Evolutionary conservation across 2,329 filamentous ascomycete genomes (phyloP), one percentile per base, ranked within the genome.

Genomic region (Geosmithia flava): DNA sequence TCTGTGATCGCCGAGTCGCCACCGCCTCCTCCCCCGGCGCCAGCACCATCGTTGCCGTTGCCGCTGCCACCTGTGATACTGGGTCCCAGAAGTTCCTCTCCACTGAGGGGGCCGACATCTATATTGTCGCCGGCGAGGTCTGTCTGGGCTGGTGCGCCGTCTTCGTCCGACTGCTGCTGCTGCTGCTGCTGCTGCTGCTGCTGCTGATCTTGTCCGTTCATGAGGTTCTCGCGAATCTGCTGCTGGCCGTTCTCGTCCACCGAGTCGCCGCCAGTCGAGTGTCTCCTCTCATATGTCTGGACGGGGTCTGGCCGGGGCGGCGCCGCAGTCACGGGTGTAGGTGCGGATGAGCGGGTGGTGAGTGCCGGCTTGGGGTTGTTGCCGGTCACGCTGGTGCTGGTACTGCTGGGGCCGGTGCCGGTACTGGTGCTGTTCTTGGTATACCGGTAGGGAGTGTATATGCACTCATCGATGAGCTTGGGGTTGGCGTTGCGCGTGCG

Each of bases 381-480:
- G 29, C 11, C 6, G 29, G 7, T 30, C 7, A 7, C 15, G 11
- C 33, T 37, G 33, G 6, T 37, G 33, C 15, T 37, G 33, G 3
- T 13, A 16, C 11, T 16, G 33, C 15, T 37, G 33, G 3, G 6
- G 33, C 15, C 15, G 33, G 6, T 13, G 33, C 15, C 10, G 33
- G 6, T 13, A 11, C 15, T 11, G 33, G 3, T 13, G 33, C 15
- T 20, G n/a, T 19, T 48, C 48, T 78, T 74, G 42, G 74, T 72
- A 63, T 96, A 96, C 58, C 81, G 83, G 65, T 95, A 98, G 0
- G 91, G 88, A 11, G 91, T 88, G 67, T 98, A 98, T 56, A 98
- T 88, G 64, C 93, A 98, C 65, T 98, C 93, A 62, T 98, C 93
- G 56, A 96, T 96, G 50, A 93, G 69, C 65, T 96, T 97, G 1